A percentile compares a stretch with the other conserved stretches of the same genome.
Conservation (phyloP, 345 rosid species). For the Citrus hindsii region DNA sequence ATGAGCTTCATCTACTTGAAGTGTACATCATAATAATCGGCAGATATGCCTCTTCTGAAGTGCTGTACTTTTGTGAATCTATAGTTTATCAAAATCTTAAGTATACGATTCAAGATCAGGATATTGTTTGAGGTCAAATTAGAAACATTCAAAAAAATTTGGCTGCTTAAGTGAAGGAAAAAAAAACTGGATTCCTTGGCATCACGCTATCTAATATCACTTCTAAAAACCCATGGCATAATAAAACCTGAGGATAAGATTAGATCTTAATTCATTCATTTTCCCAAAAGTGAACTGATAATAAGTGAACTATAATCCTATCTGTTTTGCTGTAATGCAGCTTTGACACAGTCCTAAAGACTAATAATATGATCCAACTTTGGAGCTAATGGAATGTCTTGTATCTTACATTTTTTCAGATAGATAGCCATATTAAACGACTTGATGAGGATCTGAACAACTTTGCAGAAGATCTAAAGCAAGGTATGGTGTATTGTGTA, state of each 20-base stretch:
- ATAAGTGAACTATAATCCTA: not conserved
- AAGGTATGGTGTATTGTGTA: constrained; percentile 42
- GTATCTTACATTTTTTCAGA: constrained; percentile 36
- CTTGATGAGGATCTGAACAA: constrained; percentile 91
- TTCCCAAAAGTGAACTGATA: not conserved
- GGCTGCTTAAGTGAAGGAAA: too few relatives aligned
- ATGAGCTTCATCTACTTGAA: not conserved
- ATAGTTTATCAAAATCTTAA: not conserved
- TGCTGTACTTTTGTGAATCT: not conserved
- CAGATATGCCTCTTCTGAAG: not conserved
- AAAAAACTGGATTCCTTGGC: too few relatives aligned
- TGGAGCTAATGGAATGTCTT: constrained; percentile 6
- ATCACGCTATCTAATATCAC: not conserved
- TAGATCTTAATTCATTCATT: not conserved
- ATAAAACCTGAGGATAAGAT: not conserved
- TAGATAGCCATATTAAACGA: constrained; percentile 90
- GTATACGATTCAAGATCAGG: not conserved
- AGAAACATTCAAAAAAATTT: too few relatives aligned
- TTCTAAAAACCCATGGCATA: not conserved
- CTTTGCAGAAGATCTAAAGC: constrained; percentile 94
- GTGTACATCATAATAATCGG: not conserved
- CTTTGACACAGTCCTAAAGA: not conserved
- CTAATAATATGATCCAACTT: not conserved
- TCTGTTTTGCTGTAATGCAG: not conserved
- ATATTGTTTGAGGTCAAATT: too few relatives aligned